Evolutionary conservation across 208 protist genomes (phyloP).

Genomic region (Balamuthia mandrillaris): DNA sequence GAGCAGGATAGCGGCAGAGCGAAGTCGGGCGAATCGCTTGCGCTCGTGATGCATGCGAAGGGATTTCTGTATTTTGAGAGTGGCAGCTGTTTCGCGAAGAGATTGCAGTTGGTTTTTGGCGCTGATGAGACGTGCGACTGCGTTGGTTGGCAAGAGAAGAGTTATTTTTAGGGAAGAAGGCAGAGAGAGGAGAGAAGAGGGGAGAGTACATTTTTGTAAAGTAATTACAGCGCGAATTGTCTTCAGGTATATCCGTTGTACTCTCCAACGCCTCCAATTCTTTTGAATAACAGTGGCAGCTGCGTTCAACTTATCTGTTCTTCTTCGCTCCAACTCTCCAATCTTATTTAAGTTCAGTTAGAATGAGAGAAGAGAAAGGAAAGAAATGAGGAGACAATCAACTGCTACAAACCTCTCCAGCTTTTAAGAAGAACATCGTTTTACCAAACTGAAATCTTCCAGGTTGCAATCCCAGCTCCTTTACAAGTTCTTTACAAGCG

Average conservation of each 20-base stretch:
- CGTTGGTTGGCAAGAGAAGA: too few species aligned
- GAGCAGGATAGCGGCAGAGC: too few species aligned
- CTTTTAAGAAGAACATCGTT: slow-evolving; percentile 35
- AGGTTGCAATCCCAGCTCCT: not conserved
- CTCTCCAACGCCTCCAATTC: not conserved
- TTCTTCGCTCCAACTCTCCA: not conserved
- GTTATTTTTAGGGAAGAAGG: too few species aligned
- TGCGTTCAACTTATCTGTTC: slow-evolving; percentile 21
- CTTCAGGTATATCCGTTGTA: too few species aligned
- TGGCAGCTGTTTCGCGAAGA: not conserved
- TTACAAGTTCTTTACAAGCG: not conserved
- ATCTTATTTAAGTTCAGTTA: not conserved
- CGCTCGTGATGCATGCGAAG: not conserved
- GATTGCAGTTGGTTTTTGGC: not conserved
- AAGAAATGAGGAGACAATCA: not conserved
- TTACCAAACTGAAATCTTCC: not conserved
- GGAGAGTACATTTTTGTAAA: too few species aligned
- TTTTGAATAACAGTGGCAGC: slow-evolving; percentile 14
- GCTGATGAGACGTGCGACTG: not conserved
- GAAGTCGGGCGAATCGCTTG: not conserved
- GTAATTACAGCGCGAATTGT: too few species aligned
- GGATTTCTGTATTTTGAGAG: not conserved
- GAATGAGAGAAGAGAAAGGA: not conserved
- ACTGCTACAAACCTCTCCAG: not conserved
- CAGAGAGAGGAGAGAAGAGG: too few species aligned